These are phyloP conservation scores for Penicillium manginii DNA, from an alignment of 495 filamentous ascomycete species.

Conservation along the genomic window DNA sequence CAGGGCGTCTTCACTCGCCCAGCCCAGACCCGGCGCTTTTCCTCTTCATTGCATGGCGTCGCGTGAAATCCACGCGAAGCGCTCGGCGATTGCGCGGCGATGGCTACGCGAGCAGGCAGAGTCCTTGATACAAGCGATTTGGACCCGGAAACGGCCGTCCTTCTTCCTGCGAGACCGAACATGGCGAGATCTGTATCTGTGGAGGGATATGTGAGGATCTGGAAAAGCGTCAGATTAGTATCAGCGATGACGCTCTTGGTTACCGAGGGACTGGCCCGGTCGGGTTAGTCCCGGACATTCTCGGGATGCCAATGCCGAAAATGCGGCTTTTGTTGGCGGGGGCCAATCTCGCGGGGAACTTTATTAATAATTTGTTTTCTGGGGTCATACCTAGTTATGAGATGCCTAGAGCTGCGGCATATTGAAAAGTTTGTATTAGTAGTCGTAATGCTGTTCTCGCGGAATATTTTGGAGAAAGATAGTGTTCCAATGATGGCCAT, in stretches of 20 bases:
- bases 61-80: conserved; percentile 35
- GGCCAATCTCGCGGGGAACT: background rate
- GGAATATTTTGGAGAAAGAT: too few species aligned
- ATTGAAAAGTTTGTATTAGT: too few species aligned
- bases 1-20: conserved; percentile 66
- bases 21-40: conserved; percentile 32
- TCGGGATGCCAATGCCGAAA: conserved; percentile 20
- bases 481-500: too few species aligned
- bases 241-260: conserved; percentile 21
- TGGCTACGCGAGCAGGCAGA: conserved; percentile 17
- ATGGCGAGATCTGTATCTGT: conserved; percentile 14
- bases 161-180: conserved; percentile 28
- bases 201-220: background rate
- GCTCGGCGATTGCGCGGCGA: conserved; percentile 15
- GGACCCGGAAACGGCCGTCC: conserved; percentile 18
- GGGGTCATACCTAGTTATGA: background rate
- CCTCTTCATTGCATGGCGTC: conserved; percentile 17
- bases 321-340: background rate
- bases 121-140: conserved; percentile 13
- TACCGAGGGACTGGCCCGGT: conserved; percentile 15
- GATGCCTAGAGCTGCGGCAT: background rate
- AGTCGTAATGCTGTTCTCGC: too few species aligned
- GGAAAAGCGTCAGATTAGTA: conserved; percentile 16
- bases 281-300: conserved; percentile 24
- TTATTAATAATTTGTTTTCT: conserved; percentile 1